Percentiles rank a stretch among this genome's conserved stretches.
phyloP scores from a whole-genome alignment of 139 green algal species.

The Chlorella vulgaris region DNA sequence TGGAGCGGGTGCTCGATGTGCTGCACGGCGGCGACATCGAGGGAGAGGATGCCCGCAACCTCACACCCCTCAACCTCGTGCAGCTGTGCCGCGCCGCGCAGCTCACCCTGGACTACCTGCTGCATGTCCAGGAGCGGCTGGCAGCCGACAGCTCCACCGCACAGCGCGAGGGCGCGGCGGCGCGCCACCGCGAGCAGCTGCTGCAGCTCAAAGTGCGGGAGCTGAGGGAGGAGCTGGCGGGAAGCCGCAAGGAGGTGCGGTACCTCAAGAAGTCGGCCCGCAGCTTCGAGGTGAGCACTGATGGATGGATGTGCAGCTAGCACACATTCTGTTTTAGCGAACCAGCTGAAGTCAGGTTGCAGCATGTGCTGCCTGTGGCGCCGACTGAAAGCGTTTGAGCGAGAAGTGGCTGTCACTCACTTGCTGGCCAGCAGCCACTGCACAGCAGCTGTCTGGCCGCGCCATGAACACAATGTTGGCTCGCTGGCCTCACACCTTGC shows the following conservation, averaged over 20 bases:
- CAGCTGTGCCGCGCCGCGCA: slow-evolving; percentile 73
- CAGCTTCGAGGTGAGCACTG: slow-evolving; percentile 16
- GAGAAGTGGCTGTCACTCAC: too few relatives aligned
- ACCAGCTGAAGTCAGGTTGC: too few relatives aligned
- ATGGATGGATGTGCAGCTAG: neutral
- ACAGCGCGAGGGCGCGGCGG: slow-evolving; percentile 6
- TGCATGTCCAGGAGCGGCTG: slow-evolving; percentile 82
- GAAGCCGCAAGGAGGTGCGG: slow-evolving; percentile 20
- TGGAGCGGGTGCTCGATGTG: slow-evolving; percentile 64
- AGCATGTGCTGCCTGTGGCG: too few relatives aligned
- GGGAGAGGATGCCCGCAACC: slow-evolving; percentile 66
- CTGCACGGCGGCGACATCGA: slow-evolving; percentile 73
- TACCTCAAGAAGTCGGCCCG: slow-evolving; percentile 17
- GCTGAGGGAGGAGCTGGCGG: slow-evolving; percentile 24
- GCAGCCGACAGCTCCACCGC: slow-evolving; percentile 6
- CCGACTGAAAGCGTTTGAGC: too few relatives aligned
- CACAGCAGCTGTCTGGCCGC: too few relatives aligned
- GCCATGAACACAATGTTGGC: too few relatives aligned
- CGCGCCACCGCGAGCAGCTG: neutral
- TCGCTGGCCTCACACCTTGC: too few relatives aligned
- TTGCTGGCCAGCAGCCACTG: too few relatives aligned
- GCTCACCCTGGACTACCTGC: slow-evolving; percentile 82
- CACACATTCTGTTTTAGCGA: too few relatives aligned
- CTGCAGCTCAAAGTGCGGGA: slow-evolving; percentile 19
- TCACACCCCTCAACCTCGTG: slow-evolving; percentile 49